Evolutionary conservation across 2,329 filamentous ascomycete genomes (phyloP).

Genomic region (Trichoderma koningiopsis): DNA sequence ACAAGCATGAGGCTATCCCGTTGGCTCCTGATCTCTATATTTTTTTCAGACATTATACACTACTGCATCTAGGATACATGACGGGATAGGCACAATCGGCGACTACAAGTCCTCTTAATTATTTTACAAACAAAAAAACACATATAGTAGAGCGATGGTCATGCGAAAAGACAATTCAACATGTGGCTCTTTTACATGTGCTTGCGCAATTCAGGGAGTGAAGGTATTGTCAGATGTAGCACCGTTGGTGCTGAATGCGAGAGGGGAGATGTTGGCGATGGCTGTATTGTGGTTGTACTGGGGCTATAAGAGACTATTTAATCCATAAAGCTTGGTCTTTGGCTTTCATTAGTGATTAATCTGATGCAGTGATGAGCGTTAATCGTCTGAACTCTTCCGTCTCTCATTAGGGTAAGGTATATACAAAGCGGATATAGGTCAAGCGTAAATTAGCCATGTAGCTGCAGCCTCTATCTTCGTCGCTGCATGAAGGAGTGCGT

Average conservation of each 20-base stretch:
- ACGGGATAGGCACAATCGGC: slow-evolving; percentile 9
- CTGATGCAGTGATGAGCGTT: not conserved
- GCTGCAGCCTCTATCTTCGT: not conserved
- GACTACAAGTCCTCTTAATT: not conserved
- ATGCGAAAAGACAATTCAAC: slow-evolving; percentile 2
- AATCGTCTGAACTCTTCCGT: not conserved
- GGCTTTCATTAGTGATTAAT: not conserved
- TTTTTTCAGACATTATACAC: slow-evolving; percentile 9
- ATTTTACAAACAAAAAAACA: not conserved
- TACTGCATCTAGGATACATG: slow-evolving; percentile 20
- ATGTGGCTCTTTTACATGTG: not conserved
- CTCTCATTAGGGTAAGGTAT: not conserved
- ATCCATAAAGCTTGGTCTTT: not conserved
- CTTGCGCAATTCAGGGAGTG: not conserved
- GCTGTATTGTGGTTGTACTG: not conserved
- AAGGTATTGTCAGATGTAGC: slow-evolving; percentile 1
- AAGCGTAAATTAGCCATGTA: not conserved
- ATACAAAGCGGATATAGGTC: not conserved
- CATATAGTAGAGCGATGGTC: not conserved
- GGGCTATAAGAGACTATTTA: not conserved
- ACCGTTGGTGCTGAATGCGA: not conserved
- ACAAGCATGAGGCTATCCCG: not conserved
- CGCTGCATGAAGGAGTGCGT: not conserved
- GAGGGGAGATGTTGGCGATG: not conserved
- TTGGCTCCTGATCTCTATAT: not conserved